Evolutionary conservation across 495 filamentous ascomycete genomes (phyloP).

Genomic region (Tuber borchii): DNA sequence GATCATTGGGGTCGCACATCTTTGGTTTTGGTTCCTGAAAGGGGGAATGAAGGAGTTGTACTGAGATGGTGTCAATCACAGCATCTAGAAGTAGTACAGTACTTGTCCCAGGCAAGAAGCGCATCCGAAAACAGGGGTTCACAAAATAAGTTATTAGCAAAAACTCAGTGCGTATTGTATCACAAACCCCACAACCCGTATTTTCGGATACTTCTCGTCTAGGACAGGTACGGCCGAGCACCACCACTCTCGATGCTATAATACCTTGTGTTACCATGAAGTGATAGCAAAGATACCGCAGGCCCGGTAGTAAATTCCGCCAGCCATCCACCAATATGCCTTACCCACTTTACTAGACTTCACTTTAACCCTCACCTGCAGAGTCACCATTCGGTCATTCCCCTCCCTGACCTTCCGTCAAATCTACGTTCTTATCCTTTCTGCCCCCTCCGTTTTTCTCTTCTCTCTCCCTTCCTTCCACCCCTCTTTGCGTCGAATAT

Average conservation of each 20-base stretch:
- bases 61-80: too few species aligned
- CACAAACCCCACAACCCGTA: too few species aligned
- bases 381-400: background rate
- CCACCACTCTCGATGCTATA: background rate
- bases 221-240: background rate
- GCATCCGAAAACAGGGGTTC: too few species aligned
- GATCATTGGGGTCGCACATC: background rate
- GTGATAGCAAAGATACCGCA: background rate
- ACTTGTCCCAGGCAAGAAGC: too few species aligned
- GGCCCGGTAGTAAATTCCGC: background rate
- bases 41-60: background rate
- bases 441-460: too few species aligned
- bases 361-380: background rate
- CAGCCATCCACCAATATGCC: background rate
- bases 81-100: too few species aligned
- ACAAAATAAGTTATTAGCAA: too few species aligned
- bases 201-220: background rate
- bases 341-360: background rate
- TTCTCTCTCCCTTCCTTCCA: too few species aligned
- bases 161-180: too few species aligned
- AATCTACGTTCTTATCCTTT: too few species aligned
- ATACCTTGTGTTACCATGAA: background rate
- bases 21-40: background rate
- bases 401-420: too few species aligned
- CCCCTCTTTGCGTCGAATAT: too few species aligned